phyloP scores from a whole-genome alignment of 176 grass and related monocot species.

The Dendrocalamus sinicus region DNA sequence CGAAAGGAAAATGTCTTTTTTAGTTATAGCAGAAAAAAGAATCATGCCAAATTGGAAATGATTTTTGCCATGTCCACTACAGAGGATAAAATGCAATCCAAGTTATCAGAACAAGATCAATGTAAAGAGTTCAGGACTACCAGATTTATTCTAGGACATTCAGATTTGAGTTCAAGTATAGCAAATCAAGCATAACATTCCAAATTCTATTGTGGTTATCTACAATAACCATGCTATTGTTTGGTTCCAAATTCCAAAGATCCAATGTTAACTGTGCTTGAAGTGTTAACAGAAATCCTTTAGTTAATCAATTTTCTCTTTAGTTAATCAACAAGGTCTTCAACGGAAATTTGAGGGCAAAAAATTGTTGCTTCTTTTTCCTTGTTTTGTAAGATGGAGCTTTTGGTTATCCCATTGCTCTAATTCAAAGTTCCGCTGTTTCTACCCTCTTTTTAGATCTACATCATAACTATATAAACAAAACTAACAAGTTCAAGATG shows the following conservation, averaged over 20 bases:
- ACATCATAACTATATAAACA: neutral
- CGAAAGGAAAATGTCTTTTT: neutral
- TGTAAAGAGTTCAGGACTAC: neutral
- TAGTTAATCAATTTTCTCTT: neutral
- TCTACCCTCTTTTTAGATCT: neutral
- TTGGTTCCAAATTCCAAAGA: neutral
- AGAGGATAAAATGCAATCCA: slow-evolving; percentile 30
- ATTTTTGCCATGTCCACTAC: neutral
- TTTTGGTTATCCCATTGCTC: slow-evolving; percentile 12
- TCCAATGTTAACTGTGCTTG: neutral
- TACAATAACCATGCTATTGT: slow-evolving; percentile 22
- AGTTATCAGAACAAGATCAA: neutral
- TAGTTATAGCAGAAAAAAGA: neutral
- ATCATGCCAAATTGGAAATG: neutral
- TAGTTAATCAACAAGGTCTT: neutral
- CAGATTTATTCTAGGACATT: neutral
- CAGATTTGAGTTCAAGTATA: slow-evolving; percentile 6
- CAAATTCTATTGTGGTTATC: neutral
- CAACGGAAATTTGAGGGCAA: neutral
- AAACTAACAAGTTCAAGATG: slow-evolving; percentile 19
- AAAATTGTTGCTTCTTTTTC: slow-evolving; percentile 8
- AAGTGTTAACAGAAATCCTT: neutral
- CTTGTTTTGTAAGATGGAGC: neutral
- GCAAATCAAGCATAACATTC: neutral
- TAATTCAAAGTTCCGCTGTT: neutral